Percentiles rank a stretch among this genome's conserved stretches.
phyloP scores from a whole-genome alignment of 2,329 filamentous ascomycete species.

The Cytospora leucostoma region DNA sequence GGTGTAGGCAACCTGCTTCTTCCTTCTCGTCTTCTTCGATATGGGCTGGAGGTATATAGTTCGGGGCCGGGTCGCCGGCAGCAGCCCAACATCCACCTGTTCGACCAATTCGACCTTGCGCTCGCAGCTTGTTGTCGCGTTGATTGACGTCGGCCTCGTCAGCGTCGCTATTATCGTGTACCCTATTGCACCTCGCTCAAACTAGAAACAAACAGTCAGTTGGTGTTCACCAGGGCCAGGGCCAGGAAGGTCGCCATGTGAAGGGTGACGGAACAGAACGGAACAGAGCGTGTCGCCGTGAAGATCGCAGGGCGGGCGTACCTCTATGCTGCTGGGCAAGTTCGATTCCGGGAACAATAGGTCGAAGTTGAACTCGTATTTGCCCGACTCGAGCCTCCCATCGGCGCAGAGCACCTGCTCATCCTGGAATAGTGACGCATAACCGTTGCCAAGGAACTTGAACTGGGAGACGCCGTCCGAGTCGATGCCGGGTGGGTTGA shows the following conservation, averaged over 20 bases:
- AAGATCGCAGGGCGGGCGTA: slow-evolving; percentile 55
- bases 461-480: slow-evolving; percentile 40
- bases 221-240: neutral
- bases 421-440: slow-evolving; percentile 80
- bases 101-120: slow-evolving; percentile 79
- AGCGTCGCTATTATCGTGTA: slow-evolving; percentile 90
- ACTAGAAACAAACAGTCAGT: slow-evolving; percentile 54
- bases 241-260: slow-evolving; percentile 8
- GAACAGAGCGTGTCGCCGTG: neutral
- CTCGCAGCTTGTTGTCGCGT: slow-evolving; percentile 77
- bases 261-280: neutral
- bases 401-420: slow-evolving; percentile 79
- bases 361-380: slow-evolving; percentile 70
- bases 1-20: slow-evolving; percentile 49
- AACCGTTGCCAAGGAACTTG: slow-evolving; percentile 73
- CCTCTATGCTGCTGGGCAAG: slow-evolving; percentile 91
- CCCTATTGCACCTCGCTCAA: slow-evolving; percentile 89
- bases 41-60: slow-evolving; percentile 88
- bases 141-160: slow-evolving; percentile 84
- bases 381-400: slow-evolving; percentile 70
- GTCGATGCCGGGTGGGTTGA: slow-evolving; percentile 45
- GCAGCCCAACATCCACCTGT: slow-evolving; percentile 77
- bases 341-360: slow-evolving; percentile 38
- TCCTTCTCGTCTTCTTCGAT: slow-evolving; percentile 67
- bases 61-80: slow-evolving; percentile 73